These are phyloP conservation scores for Calonectria pauciramosa DNA, from an alignment of 2,329 filamentous ascomycete species.

Conservation along the genomic window DNA sequence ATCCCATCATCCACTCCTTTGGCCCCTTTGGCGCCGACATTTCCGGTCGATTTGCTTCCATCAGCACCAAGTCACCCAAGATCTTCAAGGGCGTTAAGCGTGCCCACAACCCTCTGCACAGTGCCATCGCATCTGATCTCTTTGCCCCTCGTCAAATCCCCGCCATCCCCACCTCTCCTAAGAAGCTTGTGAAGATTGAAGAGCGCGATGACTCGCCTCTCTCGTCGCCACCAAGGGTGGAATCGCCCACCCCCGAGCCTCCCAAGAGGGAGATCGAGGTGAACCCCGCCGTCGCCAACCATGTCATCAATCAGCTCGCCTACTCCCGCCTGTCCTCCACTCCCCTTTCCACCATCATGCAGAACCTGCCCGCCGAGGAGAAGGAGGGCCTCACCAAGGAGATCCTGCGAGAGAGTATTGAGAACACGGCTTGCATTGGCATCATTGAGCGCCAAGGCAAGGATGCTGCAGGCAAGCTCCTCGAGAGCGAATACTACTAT, in stretches of 20 bases:
- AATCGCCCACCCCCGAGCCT: conserved; percentile 38
- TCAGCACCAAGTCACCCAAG: conserved; percentile 78
- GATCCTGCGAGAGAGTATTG: conserved; percentile 79
- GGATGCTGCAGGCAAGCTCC: conserved; percentile 91
- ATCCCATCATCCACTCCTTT: conserved; percentile 92
- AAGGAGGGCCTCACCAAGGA: conserved; percentile 71
- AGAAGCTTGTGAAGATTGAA: conserved; percentile 30
- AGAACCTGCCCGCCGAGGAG: conserved; percentile 81
- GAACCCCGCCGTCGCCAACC: conserved; percentile 75
- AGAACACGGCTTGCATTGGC: conserved; percentile 83
- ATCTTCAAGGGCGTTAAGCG: conserved; percentile 46
- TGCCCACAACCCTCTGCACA: conserved; percentile 35
- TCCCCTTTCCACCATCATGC: conserved; percentile 89
- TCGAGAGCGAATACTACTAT: conserved; percentile 99
- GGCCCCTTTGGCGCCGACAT: conserved; percentile 91
- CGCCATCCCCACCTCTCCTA: conserved; percentile 40
- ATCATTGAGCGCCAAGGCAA: conserved; percentile 93
- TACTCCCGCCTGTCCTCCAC: conserved; percentile 94
- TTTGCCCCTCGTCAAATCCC: conserved; percentile 41
- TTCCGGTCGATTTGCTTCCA: conserved; percentile 83
- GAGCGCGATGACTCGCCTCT: conserved; percentile 42
- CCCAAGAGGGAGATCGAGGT: conserved; percentile 49
- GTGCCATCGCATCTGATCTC: conserved; percentile 41
- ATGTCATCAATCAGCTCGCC: conserved; percentile 94
- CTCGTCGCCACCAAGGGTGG: conserved; percentile 42